phyloP scores from a whole-genome alignment of 352 stramenopile species.

The Discostella stelligera region DNA sequence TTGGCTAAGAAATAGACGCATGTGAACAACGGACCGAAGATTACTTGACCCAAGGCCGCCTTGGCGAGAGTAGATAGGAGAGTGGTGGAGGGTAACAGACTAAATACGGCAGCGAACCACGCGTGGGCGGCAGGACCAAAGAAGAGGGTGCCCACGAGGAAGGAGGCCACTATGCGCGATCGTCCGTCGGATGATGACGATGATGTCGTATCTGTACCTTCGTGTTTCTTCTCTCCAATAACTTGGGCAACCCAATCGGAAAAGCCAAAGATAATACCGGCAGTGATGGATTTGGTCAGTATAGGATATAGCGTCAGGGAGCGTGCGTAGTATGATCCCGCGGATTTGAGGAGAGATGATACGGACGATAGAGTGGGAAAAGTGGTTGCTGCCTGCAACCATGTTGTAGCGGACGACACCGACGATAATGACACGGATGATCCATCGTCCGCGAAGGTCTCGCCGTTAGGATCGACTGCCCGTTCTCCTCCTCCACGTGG shows the following conservation, averaged over 20 bases:
- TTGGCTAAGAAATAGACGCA: conserved; percentile 79
- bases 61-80: conserved; percentile 79
- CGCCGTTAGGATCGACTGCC: not conserved
- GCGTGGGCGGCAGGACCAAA: conserved; percentile 81
- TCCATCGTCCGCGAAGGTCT: not conserved
- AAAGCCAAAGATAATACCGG: conserved; percentile 74
- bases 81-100: conserved; percentile 64
- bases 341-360: conserved; percentile 13
- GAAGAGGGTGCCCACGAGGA: conserved; percentile 73
- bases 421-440: not conserved
- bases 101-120: conserved; percentile 80
- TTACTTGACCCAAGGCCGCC: conserved; percentile 74
- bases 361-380: not conserved
- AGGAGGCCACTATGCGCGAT: conserved; percentile 53
- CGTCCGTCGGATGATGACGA: conserved; percentile 24
- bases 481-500: not conserved
- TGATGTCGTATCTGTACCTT: conserved; percentile 3
- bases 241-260: conserved; percentile 76
- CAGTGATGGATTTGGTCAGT: conserved; percentile 77
- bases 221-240: conserved; percentile 46
- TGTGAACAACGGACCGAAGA: conserved; percentile 83
- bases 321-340: conserved; percentile 32
- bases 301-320: conserved; percentile 53
- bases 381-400: not conserved
- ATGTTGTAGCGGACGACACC: not conserved